Evolutionary conservation across 495 filamentous ascomycete species (phyloP).

Genomic region (Cetradonia linearis): DNA sequence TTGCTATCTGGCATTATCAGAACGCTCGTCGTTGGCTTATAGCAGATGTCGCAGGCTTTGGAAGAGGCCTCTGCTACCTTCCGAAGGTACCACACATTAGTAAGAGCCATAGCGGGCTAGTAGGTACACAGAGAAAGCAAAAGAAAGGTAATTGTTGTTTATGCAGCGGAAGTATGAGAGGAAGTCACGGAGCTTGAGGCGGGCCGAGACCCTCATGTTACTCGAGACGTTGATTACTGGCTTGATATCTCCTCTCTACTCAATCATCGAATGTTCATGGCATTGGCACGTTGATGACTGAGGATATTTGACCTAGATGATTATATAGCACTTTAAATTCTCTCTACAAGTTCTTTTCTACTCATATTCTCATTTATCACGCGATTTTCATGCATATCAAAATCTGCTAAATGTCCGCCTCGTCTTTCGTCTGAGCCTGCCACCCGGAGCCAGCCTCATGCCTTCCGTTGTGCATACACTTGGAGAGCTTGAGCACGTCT

Average conservation of each 20-base stretch:
- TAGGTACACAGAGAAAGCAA: background rate
- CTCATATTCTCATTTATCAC: background rate
- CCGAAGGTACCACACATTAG: conserved; percentile 78
- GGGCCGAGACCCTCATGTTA: background rate
- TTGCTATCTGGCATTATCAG: conserved; percentile 85
- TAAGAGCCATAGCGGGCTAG: conserved; percentile 32
- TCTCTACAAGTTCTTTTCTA: background rate
- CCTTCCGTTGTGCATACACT: conserved; percentile 2
- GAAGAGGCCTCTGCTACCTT: conserved; percentile 74
- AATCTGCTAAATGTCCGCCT: background rate
- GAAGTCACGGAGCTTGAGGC: conserved; percentile 7
- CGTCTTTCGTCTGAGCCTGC: background rate
- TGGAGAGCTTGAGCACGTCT: conserved; percentile 14
- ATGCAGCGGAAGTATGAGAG: background rate
- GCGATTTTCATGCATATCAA: background rate
- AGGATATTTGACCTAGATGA: background rate
- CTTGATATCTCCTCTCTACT: background rate
- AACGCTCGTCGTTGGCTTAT: conserved; percentile 76
- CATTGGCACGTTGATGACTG: background rate
- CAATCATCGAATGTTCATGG: no score
- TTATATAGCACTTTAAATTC: background rate
- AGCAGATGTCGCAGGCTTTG: conserved; percentile 84
- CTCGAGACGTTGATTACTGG: background rate
- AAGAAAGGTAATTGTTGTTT: background rate
- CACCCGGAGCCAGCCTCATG: conserved; percentile 3